A percentile compares a stretch with the other conserved stretches of the same genome.
Conservation (phyloP, 2,329 filamentous ascomycete genomes). For the Phoma sp. region DNA sequence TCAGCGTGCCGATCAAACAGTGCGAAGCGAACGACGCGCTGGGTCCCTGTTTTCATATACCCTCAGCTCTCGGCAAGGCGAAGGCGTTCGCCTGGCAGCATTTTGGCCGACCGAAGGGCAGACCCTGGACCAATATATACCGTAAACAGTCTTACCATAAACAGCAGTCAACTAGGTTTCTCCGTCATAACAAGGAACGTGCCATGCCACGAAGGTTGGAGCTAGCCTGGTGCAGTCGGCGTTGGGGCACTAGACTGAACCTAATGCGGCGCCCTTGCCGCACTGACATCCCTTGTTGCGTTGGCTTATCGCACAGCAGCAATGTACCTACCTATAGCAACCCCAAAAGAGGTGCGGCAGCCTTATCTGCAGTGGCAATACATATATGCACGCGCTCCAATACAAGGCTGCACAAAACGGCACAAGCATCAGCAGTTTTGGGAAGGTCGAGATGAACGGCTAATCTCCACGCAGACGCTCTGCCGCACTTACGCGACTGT, state of each 20-base stretch:
- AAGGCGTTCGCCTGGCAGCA: conserved; percentile 5
- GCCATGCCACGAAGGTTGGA: conserved; percentile 3
- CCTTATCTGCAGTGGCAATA: conserved; percentile 15
- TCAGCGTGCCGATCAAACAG: background rate
- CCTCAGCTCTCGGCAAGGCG: conserved; percentile 15
- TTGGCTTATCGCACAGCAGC: conserved; percentile 9
- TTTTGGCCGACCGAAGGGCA: background rate
- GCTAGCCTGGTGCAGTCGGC: conserved; percentile 8
- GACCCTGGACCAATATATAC: conserved; percentile 10
- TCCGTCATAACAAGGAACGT: conserved; percentile 2
- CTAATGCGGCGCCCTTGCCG: conserved; percentile 17
- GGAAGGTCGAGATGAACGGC: background rate
- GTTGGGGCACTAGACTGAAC: conserved; percentile 12
- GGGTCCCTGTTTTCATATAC: conserved; percentile 15
- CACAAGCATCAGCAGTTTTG: background rate
- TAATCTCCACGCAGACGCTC: background rate
- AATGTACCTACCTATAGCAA: background rate
- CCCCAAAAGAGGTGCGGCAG: background rate
- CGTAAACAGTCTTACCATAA: conserved; percentile 10
- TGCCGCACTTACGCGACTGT: conserved; percentile 2
- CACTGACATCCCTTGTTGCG: background rate
- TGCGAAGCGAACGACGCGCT: background rate
- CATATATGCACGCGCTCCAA: conserved; percentile 2
- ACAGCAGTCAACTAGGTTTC: conserved; percentile 1
- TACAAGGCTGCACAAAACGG: conserved; percentile 11